phyloP scores from a whole-genome alignment of 2,329 filamentous ascomycete genomes.

The Neurospora sp. region DNA sequence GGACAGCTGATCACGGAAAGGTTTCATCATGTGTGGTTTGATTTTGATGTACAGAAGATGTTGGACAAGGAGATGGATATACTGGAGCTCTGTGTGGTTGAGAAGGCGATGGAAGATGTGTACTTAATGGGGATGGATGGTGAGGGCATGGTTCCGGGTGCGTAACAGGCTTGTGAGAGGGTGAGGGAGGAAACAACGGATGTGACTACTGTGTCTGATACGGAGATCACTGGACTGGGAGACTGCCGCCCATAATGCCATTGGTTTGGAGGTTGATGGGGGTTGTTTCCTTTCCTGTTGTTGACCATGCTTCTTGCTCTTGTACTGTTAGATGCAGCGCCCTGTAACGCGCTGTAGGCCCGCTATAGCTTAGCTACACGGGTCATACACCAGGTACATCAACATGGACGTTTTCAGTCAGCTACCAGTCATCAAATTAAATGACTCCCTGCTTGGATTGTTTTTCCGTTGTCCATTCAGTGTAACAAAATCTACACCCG shows the following conservation, averaged over 20 bases:
- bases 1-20: conserved; percentile 26
- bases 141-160: no score
- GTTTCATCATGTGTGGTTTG: conserved; percentile 26
- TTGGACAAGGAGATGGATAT: no score
- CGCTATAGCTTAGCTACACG: background rate
- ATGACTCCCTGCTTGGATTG: fast-evolving
- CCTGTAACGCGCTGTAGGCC: background rate
- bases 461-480: no score
- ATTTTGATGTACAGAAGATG: conserved; percentile 26
- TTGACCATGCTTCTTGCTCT: background rate
- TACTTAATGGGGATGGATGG: no score
- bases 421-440: background rate
- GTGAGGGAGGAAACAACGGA: background rate
- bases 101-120: no score
- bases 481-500: no score
- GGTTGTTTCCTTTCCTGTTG: background rate
- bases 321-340: background rate
- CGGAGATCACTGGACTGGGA: background rate
- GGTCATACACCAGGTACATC: background rate
- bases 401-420: background rate
- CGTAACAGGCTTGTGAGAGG: background rate
- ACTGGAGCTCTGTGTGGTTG: no score
- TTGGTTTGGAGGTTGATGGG: background rate
- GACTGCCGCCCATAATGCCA: no score
- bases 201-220: background rate